A percentile compares a stretch with the other conserved stretches of the same genome.
Evolutionary conservation across 805 yeast genomes (phyloP).

Genomic region (Zygoascus tannicola): DNA sequence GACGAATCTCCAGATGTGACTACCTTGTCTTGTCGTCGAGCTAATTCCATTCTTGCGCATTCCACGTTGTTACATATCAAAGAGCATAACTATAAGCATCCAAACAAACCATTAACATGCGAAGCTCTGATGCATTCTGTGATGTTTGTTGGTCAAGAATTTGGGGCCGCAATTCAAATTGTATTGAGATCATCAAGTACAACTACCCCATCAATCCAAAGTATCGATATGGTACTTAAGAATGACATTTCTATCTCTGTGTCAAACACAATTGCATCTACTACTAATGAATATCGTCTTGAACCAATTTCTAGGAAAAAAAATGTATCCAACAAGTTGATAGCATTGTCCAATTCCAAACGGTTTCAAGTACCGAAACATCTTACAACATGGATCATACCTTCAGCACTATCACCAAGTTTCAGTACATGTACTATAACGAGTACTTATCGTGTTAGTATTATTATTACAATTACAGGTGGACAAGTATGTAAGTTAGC

Average conservation of each 20-base stretch:
- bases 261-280: neutral
- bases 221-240: neutral
- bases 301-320: neutral
- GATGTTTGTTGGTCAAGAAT: neutral
- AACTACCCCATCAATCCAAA: neutral
- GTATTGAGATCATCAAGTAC: neutral
- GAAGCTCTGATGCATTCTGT: neutral
- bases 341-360: neutral
- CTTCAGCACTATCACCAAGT: neutral
- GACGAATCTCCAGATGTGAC: neutral
- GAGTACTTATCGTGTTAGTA: neutral
- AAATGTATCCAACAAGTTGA: neutral
- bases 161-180: neutral
- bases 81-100: neutral
- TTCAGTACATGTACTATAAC: conserved; percentile 2
- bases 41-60: neutral
- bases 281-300: conserved; percentile 2
- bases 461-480: neutral
- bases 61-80: conserved; percentile 1
- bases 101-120: neutral
- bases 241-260: conserved; percentile 4
- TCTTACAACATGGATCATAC: neutral
- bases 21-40: neutral
- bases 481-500: neutral
- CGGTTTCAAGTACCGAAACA: neutral